Evolutionary conservation across 116 monocot genomes (phyloP).

Genomic region (Cymodocea nodosa): DNA sequence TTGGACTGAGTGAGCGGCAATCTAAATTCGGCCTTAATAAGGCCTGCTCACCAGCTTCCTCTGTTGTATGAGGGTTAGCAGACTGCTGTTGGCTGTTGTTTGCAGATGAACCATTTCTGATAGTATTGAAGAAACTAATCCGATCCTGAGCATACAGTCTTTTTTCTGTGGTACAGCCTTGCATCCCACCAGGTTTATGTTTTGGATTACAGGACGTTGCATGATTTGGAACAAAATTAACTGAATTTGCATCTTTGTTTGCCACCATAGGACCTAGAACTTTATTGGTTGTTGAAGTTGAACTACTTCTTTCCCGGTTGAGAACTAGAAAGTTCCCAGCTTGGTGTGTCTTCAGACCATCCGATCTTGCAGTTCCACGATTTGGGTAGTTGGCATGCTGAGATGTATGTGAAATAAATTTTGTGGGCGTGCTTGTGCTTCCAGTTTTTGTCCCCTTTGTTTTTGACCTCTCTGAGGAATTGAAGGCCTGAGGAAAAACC

Average conservation of each 20-base stretch:
- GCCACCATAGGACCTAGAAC: constrained; percentile 5
- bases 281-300: constrained; percentile 19
- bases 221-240: constrained; percentile 3
- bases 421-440: constrained; percentile 12
- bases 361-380: constrained; percentile 21
- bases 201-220: constrained; percentile 4
- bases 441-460: constrained; percentile 22
- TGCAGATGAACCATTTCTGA: constrained; percentile 26
- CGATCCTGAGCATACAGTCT: constrained; percentile 24
- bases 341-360: constrained; percentile 24
- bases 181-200: constrained; percentile 18
- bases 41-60: constrained; percentile 8
- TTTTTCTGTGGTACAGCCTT: constrained; percentile 13
- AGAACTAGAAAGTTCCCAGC: constrained; percentile 44
- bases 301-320: constrained; percentile 34
- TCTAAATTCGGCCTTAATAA: not conserved
- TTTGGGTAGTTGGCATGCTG: constrained; percentile 14
- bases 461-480: constrained; percentile 39
- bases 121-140: constrained; percentile 50
- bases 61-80: not conserved
- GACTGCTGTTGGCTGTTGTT: constrained; percentile 8
- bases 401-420: constrained; percentile 18
- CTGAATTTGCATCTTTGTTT: constrained; percentile 8
- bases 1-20: not conserved
- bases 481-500: constrained; percentile 23